Evolutionary conservation across 106 monocot species (phyloP).

Genomic region (Amphibolis antarctica): DNA sequence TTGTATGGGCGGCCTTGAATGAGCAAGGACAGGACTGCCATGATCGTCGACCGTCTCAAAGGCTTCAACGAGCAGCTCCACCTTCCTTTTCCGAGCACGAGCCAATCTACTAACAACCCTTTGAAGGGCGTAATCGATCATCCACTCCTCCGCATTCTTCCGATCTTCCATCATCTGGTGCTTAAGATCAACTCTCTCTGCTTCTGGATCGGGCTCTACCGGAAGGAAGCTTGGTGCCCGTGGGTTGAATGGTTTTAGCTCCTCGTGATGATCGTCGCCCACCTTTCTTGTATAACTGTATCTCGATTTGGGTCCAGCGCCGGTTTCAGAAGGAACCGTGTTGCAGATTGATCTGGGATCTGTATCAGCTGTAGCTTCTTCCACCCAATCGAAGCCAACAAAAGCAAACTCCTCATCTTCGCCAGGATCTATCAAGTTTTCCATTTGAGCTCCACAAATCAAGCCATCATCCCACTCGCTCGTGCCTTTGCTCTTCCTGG

Average conservation of each 20-base stretch:
- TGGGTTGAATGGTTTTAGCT: constrained; percentile 42
- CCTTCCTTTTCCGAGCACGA: constrained; percentile 43
- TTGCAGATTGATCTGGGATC: not conserved
- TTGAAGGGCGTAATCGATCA: constrained; percentile 68
- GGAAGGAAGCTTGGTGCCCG: constrained; percentile 43
- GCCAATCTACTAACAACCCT: constrained; percentile 34
- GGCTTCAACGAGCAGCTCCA: constrained; percentile 57
- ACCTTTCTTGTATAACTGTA: constrained; percentile 7
- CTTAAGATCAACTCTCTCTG: constrained; percentile 62
- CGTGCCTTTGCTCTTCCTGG: not conserved
- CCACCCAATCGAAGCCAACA: not conserved
- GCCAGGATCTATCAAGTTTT: not conserved
- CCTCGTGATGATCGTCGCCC: constrained; percentile 12
- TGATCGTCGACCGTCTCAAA: constrained; percentile 50
- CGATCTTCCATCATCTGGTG: constrained; percentile 54
- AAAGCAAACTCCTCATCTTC: not conserved
- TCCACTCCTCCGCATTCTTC: constrained; percentile 65
- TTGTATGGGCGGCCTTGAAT: constrained; percentile 28
- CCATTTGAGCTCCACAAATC: not conserved
- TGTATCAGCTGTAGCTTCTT: not conserved
- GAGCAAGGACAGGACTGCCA: constrained; percentile 9
- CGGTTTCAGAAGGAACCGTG: not conserved
- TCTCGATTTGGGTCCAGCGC: constrained; percentile 1
- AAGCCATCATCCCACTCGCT: not conserved
- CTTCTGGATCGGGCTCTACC: constrained; percentile 48